phyloP scores from a whole-genome alignment of 106 monocot species.

The Dendrobium catenatum region DNA sequence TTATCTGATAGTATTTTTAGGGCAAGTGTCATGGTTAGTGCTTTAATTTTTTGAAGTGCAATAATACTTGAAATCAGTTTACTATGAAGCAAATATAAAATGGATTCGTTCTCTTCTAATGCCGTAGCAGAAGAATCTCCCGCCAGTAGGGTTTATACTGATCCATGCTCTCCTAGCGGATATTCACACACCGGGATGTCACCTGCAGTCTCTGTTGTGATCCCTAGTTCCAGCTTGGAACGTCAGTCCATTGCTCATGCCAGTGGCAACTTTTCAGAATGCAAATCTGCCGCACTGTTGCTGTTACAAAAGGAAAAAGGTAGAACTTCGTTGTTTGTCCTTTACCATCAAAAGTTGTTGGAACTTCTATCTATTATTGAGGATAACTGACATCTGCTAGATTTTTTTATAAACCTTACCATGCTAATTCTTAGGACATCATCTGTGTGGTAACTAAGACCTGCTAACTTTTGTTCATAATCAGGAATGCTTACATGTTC shows the following conservation, averaged over 20 bases:
- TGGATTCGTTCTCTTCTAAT: slow-evolving; percentile 2
- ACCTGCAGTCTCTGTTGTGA: slow-evolving; percentile 6
- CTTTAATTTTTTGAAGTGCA: neutral
- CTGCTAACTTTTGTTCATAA: neutral
- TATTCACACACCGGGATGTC: slow-evolving; percentile 17
- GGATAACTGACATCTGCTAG: too few species aligned
- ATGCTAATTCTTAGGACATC: neutral
- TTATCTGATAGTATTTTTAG: too few species aligned
- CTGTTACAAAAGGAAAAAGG: slow-evolving; percentile 65
- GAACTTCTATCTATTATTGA: too few species aligned
- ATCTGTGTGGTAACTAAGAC: neutral
- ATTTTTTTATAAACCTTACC: too few species aligned
- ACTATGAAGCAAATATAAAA: too few species aligned
- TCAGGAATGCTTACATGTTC: neutral
- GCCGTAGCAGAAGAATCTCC: slow-evolving; percentile 20
- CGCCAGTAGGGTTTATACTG: slow-evolving; percentile 16
- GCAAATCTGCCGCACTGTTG: slow-evolving; percentile 50
- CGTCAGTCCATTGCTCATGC: slow-evolving; percentile 14
- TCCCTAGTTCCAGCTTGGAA: slow-evolving; percentile 12
- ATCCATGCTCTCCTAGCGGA: slow-evolving; percentile 85
- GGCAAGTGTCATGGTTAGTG: neutral
- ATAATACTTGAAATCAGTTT: neutral
- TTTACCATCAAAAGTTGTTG: neutral
- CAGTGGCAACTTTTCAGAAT: slow-evolving; percentile 74
- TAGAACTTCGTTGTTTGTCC: slow-evolving; percentile 16